Percentiles rank a stretch among this genome's conserved stretches.
These are phyloP conservation scores for Cutaneotrichosporon mucoides DNA, from an alignment of 1,284 basidiomycete species.

Conservation along the genomic window DNA sequence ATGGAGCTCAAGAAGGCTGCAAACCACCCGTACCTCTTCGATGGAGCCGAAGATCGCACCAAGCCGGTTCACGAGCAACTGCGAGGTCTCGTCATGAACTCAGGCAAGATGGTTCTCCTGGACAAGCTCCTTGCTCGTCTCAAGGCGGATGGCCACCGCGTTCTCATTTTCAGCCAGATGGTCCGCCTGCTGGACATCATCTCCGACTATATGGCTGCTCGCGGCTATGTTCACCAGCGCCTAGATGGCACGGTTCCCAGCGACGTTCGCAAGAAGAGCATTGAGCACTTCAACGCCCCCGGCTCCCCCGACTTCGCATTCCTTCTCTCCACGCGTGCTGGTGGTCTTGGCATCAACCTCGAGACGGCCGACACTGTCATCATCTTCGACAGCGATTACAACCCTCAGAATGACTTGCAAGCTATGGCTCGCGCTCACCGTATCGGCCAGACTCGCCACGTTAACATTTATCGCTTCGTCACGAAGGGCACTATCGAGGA, in stretches of 20 bases:
- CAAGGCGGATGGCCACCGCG: conserved; percentile 87
- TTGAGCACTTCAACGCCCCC: conserved; percentile 71
- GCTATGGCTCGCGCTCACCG: conserved; percentile 98
- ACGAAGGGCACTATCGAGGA: conserved; percentile 99
- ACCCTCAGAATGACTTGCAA: conserved; percentile 97
- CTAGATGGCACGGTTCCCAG: conserved; percentile 73
- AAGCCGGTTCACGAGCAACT: conserved; percentile 71
- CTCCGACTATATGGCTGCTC: conserved; percentile 88
- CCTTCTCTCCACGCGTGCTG: conserved; percentile 91
- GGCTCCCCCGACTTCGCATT: conserved; percentile 73
- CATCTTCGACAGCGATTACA: conserved; percentile 75
- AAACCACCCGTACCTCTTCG: conserved; percentile 97
- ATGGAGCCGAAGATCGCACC: conserved; percentile 80
- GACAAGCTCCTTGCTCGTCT: conserved; percentile 89
- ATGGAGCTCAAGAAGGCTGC: conserved; percentile 98
- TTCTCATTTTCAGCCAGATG: conserved; percentile 99
- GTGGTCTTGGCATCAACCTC: conserved; percentile 96
- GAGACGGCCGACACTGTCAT: conserved; percentile 98
- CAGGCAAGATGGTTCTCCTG: conserved; percentile 94
- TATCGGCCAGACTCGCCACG: conserved; percentile 96
- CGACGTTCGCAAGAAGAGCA: conserved; percentile 77
- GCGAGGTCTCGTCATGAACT: conserved; percentile 95
- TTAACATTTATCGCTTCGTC: conserved; percentile 94
- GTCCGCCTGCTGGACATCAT: conserved; percentile 98
- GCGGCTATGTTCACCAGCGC: conserved; percentile 78